Evolutionary conservation across 2,329 filamentous ascomycete genomes (phyloP), one percentile per base, ranked within the genome.

Genomic region (Beauveria brongniartii): DNA sequence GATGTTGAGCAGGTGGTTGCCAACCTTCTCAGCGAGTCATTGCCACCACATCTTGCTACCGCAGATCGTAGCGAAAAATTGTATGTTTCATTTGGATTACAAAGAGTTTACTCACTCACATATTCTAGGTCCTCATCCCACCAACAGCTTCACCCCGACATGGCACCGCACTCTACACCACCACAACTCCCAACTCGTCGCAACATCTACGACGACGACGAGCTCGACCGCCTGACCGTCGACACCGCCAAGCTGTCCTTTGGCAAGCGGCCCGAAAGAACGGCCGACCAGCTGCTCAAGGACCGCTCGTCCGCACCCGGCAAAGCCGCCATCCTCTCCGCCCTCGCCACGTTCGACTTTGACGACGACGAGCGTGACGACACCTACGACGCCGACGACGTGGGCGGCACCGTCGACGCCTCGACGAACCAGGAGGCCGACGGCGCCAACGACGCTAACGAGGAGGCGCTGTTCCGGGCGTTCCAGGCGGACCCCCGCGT

Each of bases 351-450:
- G 0, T 97, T 97, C 66, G 92, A 97, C 74, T 88, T 88, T 0
- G 93, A 97, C 67, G 94, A 97, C 66, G 94, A 99, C 71, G 94
- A 99, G 75, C 85, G 92, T 41, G 94, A 99, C 72, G 94, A 99
- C 72, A 97, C 93, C 0, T 99, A 99, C 70, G 94, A 99, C 68
- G 85, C 88, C 1, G 91, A 86, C 55, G 94, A 97, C 69, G 91
- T 97, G 2, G 94, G 94, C 41, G 92, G 93, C 24, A 90, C 90
- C 0, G 86, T 97, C 3, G 92, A 96, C 67, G 79, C 81, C 20
- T 78, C 82, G 6, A 80, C 84, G n/a, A 79, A 82, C 41, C 82
- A 84, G 56, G 58, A 61, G 62, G 74, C 74, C 1, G 78, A 81
- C 61, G 78, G 74, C 16, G 68, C 66, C 6, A 75, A 72, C 43